A percentile compares a stretch with the other conserved stretches of the same genome.
These are phyloP conservation scores for Trichoderma asperelloides DNA, from an alignment of 495 filamentous ascomycete species.

Conservation along the genomic window DNA sequence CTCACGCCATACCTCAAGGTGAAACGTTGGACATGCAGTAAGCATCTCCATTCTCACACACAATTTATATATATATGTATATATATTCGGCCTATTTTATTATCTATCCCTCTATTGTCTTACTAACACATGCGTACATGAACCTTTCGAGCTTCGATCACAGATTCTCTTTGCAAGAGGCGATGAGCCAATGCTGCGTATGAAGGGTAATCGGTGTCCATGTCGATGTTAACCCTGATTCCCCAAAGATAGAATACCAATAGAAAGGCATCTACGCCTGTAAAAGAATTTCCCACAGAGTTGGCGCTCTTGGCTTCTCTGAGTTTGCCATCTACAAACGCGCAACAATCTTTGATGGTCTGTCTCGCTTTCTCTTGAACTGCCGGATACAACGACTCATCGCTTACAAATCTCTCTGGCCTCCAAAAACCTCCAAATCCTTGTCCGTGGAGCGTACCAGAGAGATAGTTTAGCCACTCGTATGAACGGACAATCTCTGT, in stretches of 20 bases:
- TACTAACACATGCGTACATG: background rate
- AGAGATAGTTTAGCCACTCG: constrained; percentile 3
- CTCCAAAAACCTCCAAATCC: background rate
- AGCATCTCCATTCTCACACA: too few species aligned
- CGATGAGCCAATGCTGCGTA: background rate
- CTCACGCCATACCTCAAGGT: too few species aligned
- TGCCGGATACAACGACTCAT: background rate
- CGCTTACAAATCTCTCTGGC: background rate
- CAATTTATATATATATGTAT: too few species aligned
- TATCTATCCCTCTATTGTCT: too few species aligned
- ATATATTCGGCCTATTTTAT: too few species aligned
- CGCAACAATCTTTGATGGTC: background rate
- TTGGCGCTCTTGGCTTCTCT: background rate
- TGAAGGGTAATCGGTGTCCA: background rate
- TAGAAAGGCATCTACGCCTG: background rate
- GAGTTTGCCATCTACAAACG: background rate
- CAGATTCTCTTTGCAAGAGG: background rate
- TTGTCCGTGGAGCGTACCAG: background rate
- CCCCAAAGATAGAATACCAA: background rate
- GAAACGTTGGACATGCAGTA: too few species aligned
- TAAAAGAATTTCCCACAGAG: background rate
- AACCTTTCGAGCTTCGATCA: background rate
- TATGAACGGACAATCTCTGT: background rate
- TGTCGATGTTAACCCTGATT: background rate
- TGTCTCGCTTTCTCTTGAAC: background rate